These are phyloP conservation scores for Stagonosporopsis vannaccii DNA, from an alignment of 2,329 filamentous ascomycete species.

Conservation along the genomic window DNA sequence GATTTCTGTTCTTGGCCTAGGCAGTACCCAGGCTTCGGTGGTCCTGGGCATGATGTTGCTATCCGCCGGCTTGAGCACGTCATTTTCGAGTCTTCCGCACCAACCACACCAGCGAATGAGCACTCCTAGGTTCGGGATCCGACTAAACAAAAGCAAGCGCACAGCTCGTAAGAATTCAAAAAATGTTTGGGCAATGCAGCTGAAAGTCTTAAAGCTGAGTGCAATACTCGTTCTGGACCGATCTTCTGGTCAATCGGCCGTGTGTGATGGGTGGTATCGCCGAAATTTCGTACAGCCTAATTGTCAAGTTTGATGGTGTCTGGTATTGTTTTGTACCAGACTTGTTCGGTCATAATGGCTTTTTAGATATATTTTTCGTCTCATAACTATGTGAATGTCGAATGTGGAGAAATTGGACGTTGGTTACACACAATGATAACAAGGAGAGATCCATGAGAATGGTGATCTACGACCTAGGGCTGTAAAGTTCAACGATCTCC, in stretches of 20 bases:
- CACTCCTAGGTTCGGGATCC: background rate
- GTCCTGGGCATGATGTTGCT: conserved; percentile 23
- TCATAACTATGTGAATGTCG: background rate
- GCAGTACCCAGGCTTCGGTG: conserved; percentile 19
- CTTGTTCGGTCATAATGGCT: background rate
- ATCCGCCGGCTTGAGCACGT: conserved; percentile 22
- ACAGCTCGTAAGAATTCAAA: background rate
- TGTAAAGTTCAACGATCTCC: background rate
- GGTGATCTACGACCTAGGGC: no score
- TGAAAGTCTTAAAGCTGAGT: background rate
- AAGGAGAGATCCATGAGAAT: no score
- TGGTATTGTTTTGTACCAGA: background rate
- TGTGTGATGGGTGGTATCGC: background rate
- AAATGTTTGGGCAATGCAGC: background rate
- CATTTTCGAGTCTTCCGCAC: conserved; percentile 10
- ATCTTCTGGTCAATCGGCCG: background rate
- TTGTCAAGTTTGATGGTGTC: no score
- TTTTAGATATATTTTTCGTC: background rate
- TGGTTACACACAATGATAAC: background rate
- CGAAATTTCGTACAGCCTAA: background rate
- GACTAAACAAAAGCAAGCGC: background rate
- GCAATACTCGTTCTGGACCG: background rate
- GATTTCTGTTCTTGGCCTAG: conserved; percentile 8
- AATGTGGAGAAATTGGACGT: background rate
- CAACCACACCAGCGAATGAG: background rate